These are phyloP conservation scores for Penicillium aurantiogriseum DNA, from an alignment of 2,329 filamentous ascomycete genomes.

Conservation along the genomic window DNA sequence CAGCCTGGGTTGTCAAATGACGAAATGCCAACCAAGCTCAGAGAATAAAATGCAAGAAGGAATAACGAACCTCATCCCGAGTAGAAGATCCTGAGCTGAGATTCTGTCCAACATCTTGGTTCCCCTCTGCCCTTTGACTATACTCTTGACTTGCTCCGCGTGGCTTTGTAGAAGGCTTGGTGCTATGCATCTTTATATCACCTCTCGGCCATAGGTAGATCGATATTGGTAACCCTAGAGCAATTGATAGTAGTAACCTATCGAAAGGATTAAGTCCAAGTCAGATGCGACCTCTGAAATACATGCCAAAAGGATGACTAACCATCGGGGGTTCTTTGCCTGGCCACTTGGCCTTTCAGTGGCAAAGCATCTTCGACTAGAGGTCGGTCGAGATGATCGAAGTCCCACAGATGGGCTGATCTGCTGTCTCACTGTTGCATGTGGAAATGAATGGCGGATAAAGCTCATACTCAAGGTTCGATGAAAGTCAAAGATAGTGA, in stretches of 20 bases:
- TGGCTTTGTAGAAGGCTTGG: neutral
- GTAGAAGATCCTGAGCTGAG: neutral
- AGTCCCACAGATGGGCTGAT: neutral
- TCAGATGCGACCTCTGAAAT: neutral
- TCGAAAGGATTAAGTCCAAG: neutral
- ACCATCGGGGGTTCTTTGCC: neutral
- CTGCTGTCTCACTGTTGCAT: neutral
- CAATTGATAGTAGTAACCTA: neutral
- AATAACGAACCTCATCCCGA: neutral
- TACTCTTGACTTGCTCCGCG: slow-evolving; percentile 13
- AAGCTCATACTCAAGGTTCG: neutral
- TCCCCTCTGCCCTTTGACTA: neutral
- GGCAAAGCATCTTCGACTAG: neutral
- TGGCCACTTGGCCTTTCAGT: neutral
- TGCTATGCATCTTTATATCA: neutral
- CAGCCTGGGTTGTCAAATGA: neutral
- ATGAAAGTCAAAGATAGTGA: too few relatives aligned
- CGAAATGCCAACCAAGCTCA: neutral
- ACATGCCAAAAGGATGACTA: neutral
- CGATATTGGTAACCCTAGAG: neutral
- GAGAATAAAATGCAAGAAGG: too few relatives aligned
- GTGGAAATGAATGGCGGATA: neutral
- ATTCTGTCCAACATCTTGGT: neutral
- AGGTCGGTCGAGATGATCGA: neutral
- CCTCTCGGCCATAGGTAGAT: neutral